A percentile compares a stretch with the other conserved stretches of the same genome.
phyloP scores from a whole-genome alignment of 805 yeast genomes.

The Candida andamanensis region DNA sequence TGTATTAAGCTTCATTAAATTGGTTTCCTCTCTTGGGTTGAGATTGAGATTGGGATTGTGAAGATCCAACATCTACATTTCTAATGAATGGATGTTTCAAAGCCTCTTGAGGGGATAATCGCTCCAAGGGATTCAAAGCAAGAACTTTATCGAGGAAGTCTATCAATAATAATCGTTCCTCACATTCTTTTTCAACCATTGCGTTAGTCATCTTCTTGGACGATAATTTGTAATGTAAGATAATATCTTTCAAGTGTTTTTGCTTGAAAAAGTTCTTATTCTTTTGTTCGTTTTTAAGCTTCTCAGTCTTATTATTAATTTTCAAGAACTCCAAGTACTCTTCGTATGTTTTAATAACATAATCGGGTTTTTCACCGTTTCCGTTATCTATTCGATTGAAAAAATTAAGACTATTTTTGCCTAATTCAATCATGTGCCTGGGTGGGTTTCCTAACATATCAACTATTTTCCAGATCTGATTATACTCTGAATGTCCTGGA shows the following conservation, averaged over 20 bases:
- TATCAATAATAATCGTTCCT: slow-evolving; percentile 62
- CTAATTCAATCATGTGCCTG: slow-evolving; percentile 95
- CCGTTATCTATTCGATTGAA: slow-evolving; percentile 40
- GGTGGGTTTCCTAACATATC: slow-evolving; percentile 87
- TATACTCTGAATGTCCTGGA: slow-evolving; percentile 92
- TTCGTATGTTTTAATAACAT: slow-evolving; percentile 28
- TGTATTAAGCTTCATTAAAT: slow-evolving; percentile 2
- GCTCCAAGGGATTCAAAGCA: slow-evolving; percentile 83
- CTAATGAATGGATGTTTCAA: slow-evolving; percentile 82
- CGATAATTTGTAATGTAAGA: slow-evolving; percentile 68
- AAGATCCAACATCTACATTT: slow-evolving; percentile 3
- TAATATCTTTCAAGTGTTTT: slow-evolving; percentile 61
- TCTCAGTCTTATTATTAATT: slow-evolving; percentile 25
- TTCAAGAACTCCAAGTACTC: slow-evolving; percentile 29
- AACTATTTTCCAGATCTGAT: slow-evolving; percentile 78
- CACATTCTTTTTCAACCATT: slow-evolving; percentile 64
- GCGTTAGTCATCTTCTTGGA: slow-evolving; percentile 49
- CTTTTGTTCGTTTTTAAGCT: slow-evolving; percentile 56
- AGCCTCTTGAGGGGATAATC: slow-evolving; percentile 98
- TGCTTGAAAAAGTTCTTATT: slow-evolving; percentile 77
- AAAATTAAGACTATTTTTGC: slow-evolving; percentile 72
- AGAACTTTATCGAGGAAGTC: slow-evolving; percentile 78
- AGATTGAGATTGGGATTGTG: no score
- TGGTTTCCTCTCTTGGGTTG: no score
- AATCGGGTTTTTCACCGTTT: slow-evolving; percentile 21